Evolutionary conservation across 2,329 filamentous ascomycete species (phyloP).

Genomic region (Pezicula carpinea): DNA sequence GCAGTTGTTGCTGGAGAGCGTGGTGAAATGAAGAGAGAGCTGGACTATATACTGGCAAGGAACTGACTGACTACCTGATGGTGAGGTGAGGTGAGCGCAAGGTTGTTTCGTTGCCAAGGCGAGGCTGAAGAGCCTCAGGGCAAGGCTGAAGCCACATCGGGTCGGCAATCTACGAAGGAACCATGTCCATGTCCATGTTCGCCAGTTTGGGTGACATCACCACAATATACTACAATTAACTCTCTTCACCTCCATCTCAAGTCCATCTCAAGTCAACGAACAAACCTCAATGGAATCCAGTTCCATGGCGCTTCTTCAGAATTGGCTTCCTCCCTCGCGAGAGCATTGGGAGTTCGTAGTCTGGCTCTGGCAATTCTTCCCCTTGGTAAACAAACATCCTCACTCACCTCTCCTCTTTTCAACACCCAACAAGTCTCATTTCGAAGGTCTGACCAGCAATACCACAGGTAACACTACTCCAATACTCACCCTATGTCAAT

Average conservation of each 20-base stretch:
- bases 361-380: slow-evolving; percentile 48
- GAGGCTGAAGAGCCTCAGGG: no score
- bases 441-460: background rate
- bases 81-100: no score
- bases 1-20: no score
- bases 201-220: no score
- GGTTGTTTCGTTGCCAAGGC: no score
- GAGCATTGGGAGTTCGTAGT: slow-evolving; percentile 53
- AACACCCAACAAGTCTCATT: background rate
- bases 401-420: background rate
- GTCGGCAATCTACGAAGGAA: no score
- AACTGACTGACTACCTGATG: no score
- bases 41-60: no score
- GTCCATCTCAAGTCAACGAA: background rate
- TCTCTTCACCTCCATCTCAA: background rate
- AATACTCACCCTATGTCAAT: slow-evolving; percentile 75
- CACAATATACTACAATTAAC: background rate
- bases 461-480: slow-evolving; percentile 61
- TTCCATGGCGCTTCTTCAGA: slow-evolving; percentile 23
- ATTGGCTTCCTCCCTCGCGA: slow-evolving; percentile 48
- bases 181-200: no score
- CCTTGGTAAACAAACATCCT: slow-evolving; percentile 24
- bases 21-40: no score
- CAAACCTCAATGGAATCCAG: background rate
- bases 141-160: no score